Base-by-base conservation (phyloP, 177 flowering plant species). In the Vitis hybrid region DNA sequence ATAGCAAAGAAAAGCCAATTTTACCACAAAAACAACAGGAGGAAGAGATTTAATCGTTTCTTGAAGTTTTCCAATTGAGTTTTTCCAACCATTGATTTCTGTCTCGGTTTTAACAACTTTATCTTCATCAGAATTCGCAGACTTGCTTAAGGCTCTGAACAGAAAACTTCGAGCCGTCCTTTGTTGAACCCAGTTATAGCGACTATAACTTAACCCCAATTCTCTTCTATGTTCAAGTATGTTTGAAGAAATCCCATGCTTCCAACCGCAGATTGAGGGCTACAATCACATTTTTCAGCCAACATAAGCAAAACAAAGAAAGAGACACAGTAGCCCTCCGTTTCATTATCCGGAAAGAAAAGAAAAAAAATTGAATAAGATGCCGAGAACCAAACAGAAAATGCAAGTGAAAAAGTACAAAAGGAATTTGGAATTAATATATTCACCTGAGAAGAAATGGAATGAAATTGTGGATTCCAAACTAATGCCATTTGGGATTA, bases 21-120 rank as follows among this genome's bases (percentile, higher is more conserved):
- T 48, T 78, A 88, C 88, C 88, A 71, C 63, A 50, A 72, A 57
- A 60, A 75, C 48, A 61, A 77, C 75, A 70, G 88, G 86, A 74
- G 89, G 84, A 31, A 82, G 26, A 60, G 81, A 56, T 15, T 19
- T 56, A 60, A 85, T 51, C 0, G 74, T 69, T 52, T 51, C 83
- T n/a, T 65, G 78, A 22, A 90, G 82, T 22, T 74, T 75, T 19
- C 76, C 62, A 64, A 83, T 22, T 12, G 68, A 64, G 62, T 70
- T 62, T 56, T 61, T 62, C 13, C 60, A 64, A 66, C 56, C 75
- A 53, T 51, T n/a, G 45, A 14, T 6, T 39, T 45, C 64, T 19
- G 3, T 62, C 49, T 57, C 62, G 4, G 12, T 19, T 52, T 78
- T 65, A 45, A 62, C 56, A 8, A 10, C 51, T 29, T 67, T 72